Percentiles rank a stretch among this genome's conserved stretches.
phyloP scores from a whole-genome alignment of 176 grass and related monocot genomes.

The Oryza glumipatula region DNA sequence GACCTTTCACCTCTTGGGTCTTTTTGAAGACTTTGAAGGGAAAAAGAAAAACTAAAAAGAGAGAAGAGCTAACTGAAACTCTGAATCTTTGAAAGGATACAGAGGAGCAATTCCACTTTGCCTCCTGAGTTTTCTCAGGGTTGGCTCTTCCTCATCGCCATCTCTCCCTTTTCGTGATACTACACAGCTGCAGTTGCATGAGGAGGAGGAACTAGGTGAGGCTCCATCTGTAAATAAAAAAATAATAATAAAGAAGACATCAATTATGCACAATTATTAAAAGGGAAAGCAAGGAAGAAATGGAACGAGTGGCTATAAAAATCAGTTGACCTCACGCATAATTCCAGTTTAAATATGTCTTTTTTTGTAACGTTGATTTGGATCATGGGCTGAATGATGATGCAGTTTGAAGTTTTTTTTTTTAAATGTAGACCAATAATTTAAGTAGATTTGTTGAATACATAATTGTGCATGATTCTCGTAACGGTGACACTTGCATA shows the following conservation, averaged over 20 bases:
- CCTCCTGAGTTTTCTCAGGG: conserved; percentile 22
- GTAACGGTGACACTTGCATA: neutral
- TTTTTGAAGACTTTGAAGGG: conserved; percentile 8
- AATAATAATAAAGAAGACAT: neutral
- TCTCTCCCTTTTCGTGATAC: conserved; percentile 17
- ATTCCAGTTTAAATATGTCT: neutral
- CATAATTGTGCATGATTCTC: neutral
- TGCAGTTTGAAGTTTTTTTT: neutral
- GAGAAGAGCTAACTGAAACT: neutral
- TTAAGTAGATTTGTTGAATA: neutral
- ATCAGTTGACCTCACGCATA: conserved; percentile 35
- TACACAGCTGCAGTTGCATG: neutral
- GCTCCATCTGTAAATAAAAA: conserved; percentile 9
- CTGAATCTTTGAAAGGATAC: neutral
- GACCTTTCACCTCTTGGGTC: neutral
- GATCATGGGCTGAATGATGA: neutral
- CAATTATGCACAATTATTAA: conserved; percentile 41
- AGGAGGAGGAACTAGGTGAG: conserved; percentile 6
- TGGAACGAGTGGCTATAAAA: neutral
- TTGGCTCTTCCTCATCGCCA: neutral
- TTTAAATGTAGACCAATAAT: neutral
- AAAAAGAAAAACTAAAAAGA: neutral
- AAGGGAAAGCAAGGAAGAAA: neutral
- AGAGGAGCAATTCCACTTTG: conserved; percentile 51
- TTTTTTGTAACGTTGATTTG: neutral